Percentiles rank a stretch among this genome's conserved stretches.
Evolutionary conservation across 495 filamentous ascomycete species (phyloP).

Genomic region (Podospora australis): DNA sequence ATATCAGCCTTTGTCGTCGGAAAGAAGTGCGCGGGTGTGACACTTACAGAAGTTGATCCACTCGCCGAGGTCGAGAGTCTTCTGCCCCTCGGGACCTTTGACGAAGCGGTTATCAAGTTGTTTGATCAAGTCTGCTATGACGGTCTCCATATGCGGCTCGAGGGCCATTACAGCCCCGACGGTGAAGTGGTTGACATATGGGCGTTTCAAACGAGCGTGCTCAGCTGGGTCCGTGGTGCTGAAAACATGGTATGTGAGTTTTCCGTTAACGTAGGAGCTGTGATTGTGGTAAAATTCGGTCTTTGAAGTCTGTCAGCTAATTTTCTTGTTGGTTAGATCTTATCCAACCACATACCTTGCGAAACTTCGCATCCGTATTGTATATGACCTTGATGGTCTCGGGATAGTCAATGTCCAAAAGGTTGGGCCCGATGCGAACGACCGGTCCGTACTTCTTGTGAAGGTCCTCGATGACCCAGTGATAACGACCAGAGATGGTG

Average conservation of each 20-base stretch:
- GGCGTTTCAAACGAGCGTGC: conserved; percentile 29
- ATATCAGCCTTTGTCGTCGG: background rate
- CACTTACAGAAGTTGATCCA: conserved; percentile 28
- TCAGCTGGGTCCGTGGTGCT: conserved; percentile 22
- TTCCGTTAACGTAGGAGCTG: conserved; percentile 29
- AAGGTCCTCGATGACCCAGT: conserved; percentile 21
- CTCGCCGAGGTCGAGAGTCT: conserved; percentile 24
- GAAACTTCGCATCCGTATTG: conserved; percentile 22
- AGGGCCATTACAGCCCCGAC: conserved; percentile 23
- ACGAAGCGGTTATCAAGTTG: conserved; percentile 31
- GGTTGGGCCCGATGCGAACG: conserved; percentile 50
- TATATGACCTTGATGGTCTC: conserved; percentile 33
- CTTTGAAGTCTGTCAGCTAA: conserved; percentile 14
- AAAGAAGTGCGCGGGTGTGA: background rate
- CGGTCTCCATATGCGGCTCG: conserved; percentile 30
- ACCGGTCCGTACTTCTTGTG: conserved; percentile 45
- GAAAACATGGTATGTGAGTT: conserved; percentile 32
- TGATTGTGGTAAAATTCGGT: conserved; percentile 36
- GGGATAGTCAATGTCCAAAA: conserved; percentile 40
- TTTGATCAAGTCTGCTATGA: conserved; percentile 24
- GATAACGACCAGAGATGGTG: conserved; percentile 23
- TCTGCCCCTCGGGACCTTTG: conserved; percentile 10
- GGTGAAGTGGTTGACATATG: conserved; percentile 34
- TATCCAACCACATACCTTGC: conserved; percentile 13
- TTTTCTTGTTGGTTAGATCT: background rate